Conservation (phyloP, 1,284 basidiomycete genomes). For the Sutorius eximius region DNA sequence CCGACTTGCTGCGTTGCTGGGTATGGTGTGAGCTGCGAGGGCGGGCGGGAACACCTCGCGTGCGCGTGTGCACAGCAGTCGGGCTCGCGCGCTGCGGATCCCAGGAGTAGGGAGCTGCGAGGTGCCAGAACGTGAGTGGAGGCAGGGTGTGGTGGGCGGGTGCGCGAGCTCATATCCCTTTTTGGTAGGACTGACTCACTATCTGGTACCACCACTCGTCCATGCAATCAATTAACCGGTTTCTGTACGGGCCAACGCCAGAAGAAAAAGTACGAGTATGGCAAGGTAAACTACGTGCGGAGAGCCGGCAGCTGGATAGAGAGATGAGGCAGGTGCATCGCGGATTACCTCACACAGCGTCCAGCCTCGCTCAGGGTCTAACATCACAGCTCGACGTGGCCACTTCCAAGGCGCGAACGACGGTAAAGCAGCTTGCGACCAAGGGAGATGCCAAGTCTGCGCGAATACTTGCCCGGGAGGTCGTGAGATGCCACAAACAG, state of each 20-base stretch:
- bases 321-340: constrained; percentile 86
- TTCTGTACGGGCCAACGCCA: constrained; percentile 92
- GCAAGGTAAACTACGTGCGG: constrained; percentile 81
- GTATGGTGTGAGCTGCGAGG: no score
- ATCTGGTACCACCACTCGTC: constrained; percentile 3
- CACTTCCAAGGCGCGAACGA: constrained; percentile 76
- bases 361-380: constrained; percentile 22
- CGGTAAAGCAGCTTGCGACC: constrained; percentile 87
- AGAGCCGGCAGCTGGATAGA: constrained; percentile 81
- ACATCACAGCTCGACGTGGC: constrained; percentile 74
- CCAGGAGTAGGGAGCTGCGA: no score
- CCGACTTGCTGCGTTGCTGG: no score
- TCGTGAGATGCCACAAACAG: constrained; percentile 95
- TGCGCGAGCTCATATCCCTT: constrained; percentile 16
- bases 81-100: no score
- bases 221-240: constrained; percentile 88
- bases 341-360: constrained; percentile 11
- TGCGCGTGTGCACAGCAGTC: no score
- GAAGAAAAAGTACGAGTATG: constrained; percentile 89
- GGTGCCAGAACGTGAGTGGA: no score
- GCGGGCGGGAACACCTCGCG: no score
- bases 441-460: constrained; percentile 95
- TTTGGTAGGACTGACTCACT: constrained; percentile 11
- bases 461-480: constrained; percentile 86
- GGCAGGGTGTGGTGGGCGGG: no score